Evolutionary conservation across 2,329 filamentous ascomycete genomes (phyloP).

Genomic region (Talaromyces funiculosus): DNA sequence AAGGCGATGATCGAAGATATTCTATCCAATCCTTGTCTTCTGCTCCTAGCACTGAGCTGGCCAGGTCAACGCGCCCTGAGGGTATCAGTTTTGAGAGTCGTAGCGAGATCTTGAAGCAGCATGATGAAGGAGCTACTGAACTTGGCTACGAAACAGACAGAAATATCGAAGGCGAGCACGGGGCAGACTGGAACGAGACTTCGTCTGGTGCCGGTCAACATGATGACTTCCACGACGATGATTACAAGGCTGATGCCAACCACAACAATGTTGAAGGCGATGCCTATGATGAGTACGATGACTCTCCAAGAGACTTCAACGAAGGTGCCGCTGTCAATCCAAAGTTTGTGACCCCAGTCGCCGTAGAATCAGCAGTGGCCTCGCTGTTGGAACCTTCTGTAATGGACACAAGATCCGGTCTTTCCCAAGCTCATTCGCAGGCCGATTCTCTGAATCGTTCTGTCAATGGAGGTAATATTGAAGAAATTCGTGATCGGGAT

Average conservation of each 20-base stretch:
- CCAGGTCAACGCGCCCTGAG: slow-evolving; percentile 50
- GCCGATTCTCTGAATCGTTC: slow-evolving; percentile 38
- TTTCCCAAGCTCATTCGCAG: slow-evolving; percentile 43
- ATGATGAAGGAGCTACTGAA: slow-evolving; percentile 29
- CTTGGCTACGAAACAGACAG: slow-evolving; percentile 33
- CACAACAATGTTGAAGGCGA: slow-evolving; percentile 52
- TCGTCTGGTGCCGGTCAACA: slow-evolving; percentile 39
- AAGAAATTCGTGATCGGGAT: slow-evolving; percentile 21
- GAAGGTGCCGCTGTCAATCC: slow-evolving; percentile 67
- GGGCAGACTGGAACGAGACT: slow-evolving; percentile 22
- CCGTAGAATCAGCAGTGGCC: slow-evolving; percentile 83
- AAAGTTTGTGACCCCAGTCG: slow-evolving; percentile 64
- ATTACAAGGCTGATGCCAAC: slow-evolving; percentile 32
- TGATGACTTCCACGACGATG: neutral
- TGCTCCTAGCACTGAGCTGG: slow-evolving; percentile 53
- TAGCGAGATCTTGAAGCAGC: slow-evolving; percentile 45
- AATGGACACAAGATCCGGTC: slow-evolving; percentile 56
- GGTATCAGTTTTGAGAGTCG: slow-evolving; percentile 47
- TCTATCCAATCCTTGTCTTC: slow-evolving; percentile 58
- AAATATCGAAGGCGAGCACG: slow-evolving; percentile 22
- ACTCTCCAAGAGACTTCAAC: slow-evolving; percentile 61
- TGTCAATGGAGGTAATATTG: slow-evolving; percentile 24
- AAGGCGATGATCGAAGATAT: slow-evolving; percentile 40
- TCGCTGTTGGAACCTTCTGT: slow-evolving; percentile 82
- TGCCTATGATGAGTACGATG: neutral